Conservation (phyloP, 2,329 filamentous ascomycete genomes). For the Diaporthe capsici region DNA sequence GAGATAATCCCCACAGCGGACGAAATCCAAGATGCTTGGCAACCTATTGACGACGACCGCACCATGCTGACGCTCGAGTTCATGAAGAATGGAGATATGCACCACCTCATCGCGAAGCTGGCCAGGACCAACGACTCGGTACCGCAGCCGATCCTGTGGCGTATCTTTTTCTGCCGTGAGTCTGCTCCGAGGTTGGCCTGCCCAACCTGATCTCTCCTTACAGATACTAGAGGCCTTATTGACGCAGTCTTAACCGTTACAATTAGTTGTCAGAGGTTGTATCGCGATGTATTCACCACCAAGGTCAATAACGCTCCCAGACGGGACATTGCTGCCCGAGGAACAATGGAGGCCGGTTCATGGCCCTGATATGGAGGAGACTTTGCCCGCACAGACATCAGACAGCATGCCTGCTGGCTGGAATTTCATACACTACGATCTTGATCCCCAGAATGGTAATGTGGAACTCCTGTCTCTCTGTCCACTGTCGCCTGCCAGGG, state of each 20-base stretch:
- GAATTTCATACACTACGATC: constrained; percentile 22
- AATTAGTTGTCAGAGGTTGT: constrained; percentile 9
- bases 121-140: not conserved
- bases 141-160: constrained; percentile 16
- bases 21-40: not conserved
- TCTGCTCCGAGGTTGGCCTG: not conserved
- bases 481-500: no score
- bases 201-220: not conserved
- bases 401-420: not conserved
- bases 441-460: constrained; percentile 25
- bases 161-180: constrained; percentile 27
- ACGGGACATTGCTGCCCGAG: not conserved
- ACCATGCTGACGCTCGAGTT: constrained; percentile 10
- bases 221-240: not conserved
- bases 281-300: constrained; percentile 12
- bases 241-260: not conserved
- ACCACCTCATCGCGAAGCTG: not conserved
- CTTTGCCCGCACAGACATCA: not conserved
- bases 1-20: not conserved
- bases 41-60: not conserved
- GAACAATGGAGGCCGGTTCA: not conserved
- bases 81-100: constrained; percentile 14
- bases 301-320: not conserved
- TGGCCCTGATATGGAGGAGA: not conserved
- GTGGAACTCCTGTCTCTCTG: not conserved